These are phyloP conservation scores for Triangularia setosa DNA, from an alignment of 2,329 filamentous ascomycete genomes.

Conservation along the genomic window DNA sequence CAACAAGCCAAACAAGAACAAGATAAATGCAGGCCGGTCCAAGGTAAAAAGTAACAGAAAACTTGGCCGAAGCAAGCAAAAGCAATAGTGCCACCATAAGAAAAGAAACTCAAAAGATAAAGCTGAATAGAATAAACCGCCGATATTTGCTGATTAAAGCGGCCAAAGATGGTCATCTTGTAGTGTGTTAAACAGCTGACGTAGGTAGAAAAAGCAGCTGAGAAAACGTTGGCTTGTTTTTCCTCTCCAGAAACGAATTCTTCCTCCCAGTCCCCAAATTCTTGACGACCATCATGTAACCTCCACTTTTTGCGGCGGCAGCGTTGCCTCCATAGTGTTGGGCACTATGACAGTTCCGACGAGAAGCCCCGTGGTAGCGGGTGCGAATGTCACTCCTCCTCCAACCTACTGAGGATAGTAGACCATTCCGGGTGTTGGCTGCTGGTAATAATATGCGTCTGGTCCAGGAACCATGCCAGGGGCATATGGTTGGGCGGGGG, in stretches of 20 bases:
- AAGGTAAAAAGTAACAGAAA: neutral
- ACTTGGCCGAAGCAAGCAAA: neutral
- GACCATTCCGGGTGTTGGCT: constrained; percentile 51
- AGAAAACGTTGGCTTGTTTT: neutral
- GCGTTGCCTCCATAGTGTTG: neutral
- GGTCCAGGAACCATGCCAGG: constrained; percentile 56
- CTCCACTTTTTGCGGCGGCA: neutral
- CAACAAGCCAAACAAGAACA: neutral
- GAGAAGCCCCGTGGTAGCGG: neutral
- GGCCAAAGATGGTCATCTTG: neutral
- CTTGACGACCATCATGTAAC: neutral
- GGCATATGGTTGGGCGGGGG: constrained; percentile 48
- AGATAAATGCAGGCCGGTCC: neutral
- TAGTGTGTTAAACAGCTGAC: neutral
- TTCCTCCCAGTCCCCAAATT: neutral
- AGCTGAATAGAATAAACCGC: neutral
- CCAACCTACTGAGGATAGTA: constrained; percentile 57
- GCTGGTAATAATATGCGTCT: constrained; percentile 68
- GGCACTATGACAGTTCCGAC: neutral
- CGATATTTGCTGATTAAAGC: neutral
- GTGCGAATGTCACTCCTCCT: constrained; percentile 18
- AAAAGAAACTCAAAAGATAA: neutral
- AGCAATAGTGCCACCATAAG: neutral
- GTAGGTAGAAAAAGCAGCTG: neutral
- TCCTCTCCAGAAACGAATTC: neutral